Conservation (phyloP, 1,284 basidiomycete genomes). For the Moniliophthora roreri region DNA sequence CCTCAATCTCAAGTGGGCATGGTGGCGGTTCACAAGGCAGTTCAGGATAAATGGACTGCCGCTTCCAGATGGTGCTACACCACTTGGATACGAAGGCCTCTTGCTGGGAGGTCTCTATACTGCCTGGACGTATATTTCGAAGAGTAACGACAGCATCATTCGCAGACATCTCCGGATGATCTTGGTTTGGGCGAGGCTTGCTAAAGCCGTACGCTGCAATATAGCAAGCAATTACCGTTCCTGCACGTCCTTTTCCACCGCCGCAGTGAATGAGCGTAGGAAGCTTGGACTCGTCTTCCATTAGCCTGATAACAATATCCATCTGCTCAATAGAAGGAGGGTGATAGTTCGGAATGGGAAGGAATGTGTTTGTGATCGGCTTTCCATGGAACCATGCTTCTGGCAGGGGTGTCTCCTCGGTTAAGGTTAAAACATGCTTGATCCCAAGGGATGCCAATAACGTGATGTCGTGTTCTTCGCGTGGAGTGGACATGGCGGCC, state of each 20-base stretch:
- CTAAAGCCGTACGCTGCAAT: slow-evolving; percentile 55
- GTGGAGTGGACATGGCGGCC: slow-evolving; percentile 61
- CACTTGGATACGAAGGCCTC: slow-evolving; percentile 55
- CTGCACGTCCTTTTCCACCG: slow-evolving; percentile 62
- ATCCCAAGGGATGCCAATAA: slow-evolving; percentile 51
- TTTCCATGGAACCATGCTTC: slow-evolving; percentile 45
- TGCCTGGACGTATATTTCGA: slow-evolving; percentile 51
- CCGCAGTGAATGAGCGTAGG: slow-evolving; percentile 62
- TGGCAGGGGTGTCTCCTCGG: slow-evolving; percentile 53
- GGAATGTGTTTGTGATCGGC: slow-evolving; percentile 50
- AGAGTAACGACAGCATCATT: slow-evolving; percentile 45
- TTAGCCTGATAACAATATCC: slow-evolving; percentile 49
- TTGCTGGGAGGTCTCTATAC: slow-evolving; percentile 55
- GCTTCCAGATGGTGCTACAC: slow-evolving; percentile 61
- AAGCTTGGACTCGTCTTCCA: slow-evolving; percentile 42
- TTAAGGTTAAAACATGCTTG: slow-evolving; percentile 57
- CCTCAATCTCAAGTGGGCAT: slow-evolving; percentile 44
- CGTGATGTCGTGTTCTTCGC: slow-evolving; percentile 47
- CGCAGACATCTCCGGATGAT: slow-evolving; percentile 48
- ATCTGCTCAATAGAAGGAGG: slow-evolving; percentile 61
- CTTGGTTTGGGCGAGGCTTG: slow-evolving; percentile 32
- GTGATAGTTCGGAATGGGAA: slow-evolving; percentile 53
- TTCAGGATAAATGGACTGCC: slow-evolving; percentile 47
- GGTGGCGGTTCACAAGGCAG: slow-evolving; percentile 48
- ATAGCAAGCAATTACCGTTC: slow-evolving; percentile 61